Percentiles rank a stretch among this genome's conserved stretches.
Conservation (phyloP, 2,329 filamentous ascomycete species). For the Colletotrichum paranaense region DNA sequence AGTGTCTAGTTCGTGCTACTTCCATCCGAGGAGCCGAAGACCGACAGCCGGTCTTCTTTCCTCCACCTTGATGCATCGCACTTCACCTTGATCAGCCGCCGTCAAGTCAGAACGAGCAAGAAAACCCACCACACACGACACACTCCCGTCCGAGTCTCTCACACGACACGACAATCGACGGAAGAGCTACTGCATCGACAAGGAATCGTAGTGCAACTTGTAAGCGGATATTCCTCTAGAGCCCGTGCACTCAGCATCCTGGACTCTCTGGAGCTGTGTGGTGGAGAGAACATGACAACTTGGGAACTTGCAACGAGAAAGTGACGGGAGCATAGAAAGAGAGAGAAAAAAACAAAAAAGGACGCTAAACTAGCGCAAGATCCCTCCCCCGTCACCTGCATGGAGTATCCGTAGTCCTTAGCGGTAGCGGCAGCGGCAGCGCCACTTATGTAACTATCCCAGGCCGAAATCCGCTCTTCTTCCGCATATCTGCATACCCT, state of each 20-base stretch:
- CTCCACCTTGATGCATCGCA: not conserved
- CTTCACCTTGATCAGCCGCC: not conserved
- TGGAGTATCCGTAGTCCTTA: not conserved
- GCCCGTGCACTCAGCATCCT: slow-evolving; percentile 18
- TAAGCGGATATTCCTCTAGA: slow-evolving; percentile 18
- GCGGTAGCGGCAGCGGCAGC: not conserved
- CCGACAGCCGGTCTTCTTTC: slow-evolving; percentile 24
- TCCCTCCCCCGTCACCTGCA: slow-evolving; percentile 28
- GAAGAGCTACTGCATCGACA: slow-evolving; percentile 28
- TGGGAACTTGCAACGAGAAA: no score
- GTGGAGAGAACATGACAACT: no score
- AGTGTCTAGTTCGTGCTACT: slow-evolving; percentile 20
- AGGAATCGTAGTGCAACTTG: slow-evolving; percentile 25
- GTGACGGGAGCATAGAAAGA: no score
- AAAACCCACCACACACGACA: slow-evolving; percentile 22
- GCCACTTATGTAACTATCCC: slow-evolving; percentile 27
- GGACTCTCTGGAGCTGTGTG: not conserved
- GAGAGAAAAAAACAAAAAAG: not conserved
- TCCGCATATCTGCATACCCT: slow-evolving; percentile 12
- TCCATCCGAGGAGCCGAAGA: slow-evolving; percentile 19
- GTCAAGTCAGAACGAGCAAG: not conserved
- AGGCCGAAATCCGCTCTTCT: not conserved
- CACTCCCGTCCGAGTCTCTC: not conserved
- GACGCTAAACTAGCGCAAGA: slow-evolving; percentile 29
- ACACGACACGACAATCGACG: slow-evolving; percentile 18